These are phyloP conservation scores for Aureobasidium sp. DNA, from an alignment of 2,329 filamentous ascomycete species.

Conservation along the genomic window DNA sequence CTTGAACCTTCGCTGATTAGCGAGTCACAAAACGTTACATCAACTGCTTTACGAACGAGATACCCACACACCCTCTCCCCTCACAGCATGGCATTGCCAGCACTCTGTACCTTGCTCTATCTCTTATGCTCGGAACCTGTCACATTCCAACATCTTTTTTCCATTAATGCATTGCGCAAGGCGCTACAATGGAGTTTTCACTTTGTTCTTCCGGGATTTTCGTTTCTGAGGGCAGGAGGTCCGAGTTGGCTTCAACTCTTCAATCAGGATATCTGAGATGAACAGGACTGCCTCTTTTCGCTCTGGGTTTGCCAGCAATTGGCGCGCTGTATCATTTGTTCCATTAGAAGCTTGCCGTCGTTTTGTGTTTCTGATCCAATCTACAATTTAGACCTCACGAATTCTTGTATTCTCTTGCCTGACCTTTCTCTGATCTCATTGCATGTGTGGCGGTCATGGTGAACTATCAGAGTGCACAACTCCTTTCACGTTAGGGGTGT, in stretches of 20 bases:
- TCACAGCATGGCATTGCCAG: not conserved
- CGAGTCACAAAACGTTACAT: not conserved
- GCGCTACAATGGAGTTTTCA: constrained; percentile 12
- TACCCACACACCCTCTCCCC: constrained; percentile 11
- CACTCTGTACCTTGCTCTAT: not conserved
- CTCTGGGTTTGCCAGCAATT: not conserved
- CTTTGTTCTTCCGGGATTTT: not conserved
- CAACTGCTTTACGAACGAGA: constrained; percentile 8
- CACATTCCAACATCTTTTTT: not conserved
- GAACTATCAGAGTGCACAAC: too few species aligned
- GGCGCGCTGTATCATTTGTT: constrained; percentile 6
- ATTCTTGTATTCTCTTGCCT: not conserved
- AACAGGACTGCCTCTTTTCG: not conserved
- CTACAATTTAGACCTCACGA: not conserved
- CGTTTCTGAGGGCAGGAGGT: not conserved
- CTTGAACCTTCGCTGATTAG: constrained; percentile 37
- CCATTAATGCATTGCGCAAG: constrained; percentile 13
- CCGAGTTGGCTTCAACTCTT: not conserved
- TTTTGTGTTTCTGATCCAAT: not conserved
- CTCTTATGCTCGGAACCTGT: not conserved
- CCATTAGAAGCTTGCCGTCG: not conserved
- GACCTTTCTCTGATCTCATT: too few species aligned
- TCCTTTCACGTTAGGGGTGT: too few species aligned
- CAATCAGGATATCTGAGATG: not conserved
- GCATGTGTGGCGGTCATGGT: too few species aligned